phyloP scores from a whole-genome alignment of 2,329 filamentous ascomycete genomes.

The Immersiporthe knoxdaviesiana region DNA sequence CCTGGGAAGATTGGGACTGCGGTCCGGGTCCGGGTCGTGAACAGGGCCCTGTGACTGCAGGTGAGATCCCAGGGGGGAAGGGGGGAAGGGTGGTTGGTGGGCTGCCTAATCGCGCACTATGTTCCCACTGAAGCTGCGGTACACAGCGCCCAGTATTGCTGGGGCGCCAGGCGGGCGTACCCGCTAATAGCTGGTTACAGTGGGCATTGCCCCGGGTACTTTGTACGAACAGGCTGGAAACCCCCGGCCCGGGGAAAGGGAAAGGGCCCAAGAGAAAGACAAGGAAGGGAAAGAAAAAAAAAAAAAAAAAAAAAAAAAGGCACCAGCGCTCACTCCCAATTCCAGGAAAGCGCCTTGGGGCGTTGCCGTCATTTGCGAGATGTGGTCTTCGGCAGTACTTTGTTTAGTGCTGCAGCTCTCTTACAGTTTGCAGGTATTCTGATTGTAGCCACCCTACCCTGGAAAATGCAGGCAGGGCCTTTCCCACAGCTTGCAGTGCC shows the following conservation, averaged over 20 bases:
- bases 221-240: conserved; percentile 3
- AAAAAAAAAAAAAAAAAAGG: background rate
- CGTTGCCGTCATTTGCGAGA: conserved; percentile 24
- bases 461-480: conserved; percentile 8
- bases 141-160: conserved; percentile 3
- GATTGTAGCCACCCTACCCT: conserved; percentile 19
- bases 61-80: conserved; percentile 15
- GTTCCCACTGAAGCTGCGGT: conserved; percentile 1
- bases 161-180: conserved; percentile 18
- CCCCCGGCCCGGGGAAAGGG: background rate
- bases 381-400: conserved; percentile 23
- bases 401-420: background rate
- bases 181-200: conserved; percentile 15
- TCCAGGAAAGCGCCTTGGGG: background rate
- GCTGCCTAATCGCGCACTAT: conserved; percentile 18
- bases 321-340: conserved; percentile 5
- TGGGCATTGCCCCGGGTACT: background rate
- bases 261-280: background rate
- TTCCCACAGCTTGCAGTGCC: conserved; percentile 11
- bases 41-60: conserved; percentile 15
- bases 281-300: background rate
- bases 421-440: conserved; percentile 7
- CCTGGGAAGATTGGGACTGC: background rate
- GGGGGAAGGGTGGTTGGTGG: too few relatives aligned
- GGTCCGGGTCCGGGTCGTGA: conserved; percentile 13